A percentile compares a stretch with the other conserved stretches of the same genome.
Evolutionary conservation across 1,284 basidiomycete genomes (phyloP).

Genomic region (Austroboletus novae-zelandiae): DNA sequence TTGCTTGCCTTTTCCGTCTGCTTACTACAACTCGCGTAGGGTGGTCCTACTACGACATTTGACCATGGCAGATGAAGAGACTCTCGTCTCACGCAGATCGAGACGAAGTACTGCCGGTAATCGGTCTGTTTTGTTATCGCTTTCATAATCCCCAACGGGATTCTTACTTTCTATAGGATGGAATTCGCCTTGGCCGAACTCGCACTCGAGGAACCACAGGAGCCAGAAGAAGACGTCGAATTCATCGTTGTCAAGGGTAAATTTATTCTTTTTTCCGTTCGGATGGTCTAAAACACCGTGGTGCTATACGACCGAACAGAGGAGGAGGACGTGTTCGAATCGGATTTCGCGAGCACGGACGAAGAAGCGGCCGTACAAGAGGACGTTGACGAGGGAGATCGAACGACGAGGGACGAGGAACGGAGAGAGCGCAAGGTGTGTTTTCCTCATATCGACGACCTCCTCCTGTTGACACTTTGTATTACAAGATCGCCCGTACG

Average conservation of each 20-base stretch:
- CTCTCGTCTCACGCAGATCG: conserved; percentile 56
- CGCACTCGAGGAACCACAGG: conserved; percentile 55
- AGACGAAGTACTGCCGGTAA: conserved; percentile 74
- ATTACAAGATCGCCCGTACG: conserved; percentile 47
- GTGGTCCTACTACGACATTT: neutral
- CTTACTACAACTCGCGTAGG: neutral
- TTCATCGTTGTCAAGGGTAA: conserved; percentile 62
- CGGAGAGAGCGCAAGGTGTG: conserved; percentile 53
- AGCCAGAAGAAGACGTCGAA: conserved; percentile 69
- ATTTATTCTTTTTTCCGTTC: neutral
- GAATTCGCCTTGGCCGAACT: conserved; percentile 72
- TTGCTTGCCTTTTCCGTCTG: neutral
- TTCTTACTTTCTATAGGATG: conserved; percentile 48
- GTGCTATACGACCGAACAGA: conserved; percentile 38
- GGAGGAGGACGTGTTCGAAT: conserved; percentile 76
- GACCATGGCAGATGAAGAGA: conserved; percentile 41
- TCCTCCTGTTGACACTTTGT: neutral
- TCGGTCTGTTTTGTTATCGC: conserved; percentile 39
- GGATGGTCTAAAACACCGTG: neutral
- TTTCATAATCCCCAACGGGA: neutral
- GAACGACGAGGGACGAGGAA: conserved; percentile 58
- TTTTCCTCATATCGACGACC: neutral
- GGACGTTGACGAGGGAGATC: conserved; percentile 55
- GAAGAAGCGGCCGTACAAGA: conserved; percentile 57
- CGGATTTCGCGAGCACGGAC: conserved; percentile 81